Evolutionary conservation across 2,329 filamentous ascomycete species (phyloP).

Genomic region (Ophiostoma montium): DNA sequence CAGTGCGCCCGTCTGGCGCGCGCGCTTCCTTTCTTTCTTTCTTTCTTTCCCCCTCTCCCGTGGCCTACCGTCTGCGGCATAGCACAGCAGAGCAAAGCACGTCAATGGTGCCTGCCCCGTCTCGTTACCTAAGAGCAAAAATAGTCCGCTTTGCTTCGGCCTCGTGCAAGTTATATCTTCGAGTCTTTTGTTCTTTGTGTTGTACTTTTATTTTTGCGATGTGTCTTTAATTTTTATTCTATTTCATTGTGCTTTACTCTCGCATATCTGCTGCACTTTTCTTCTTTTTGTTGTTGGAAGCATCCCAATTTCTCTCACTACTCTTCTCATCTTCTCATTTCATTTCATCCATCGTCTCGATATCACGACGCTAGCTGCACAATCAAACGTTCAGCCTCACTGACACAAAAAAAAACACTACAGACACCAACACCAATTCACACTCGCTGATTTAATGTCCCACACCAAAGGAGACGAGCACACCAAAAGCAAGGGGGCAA

Average conservation of each 20-base stretch:
- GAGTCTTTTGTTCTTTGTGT: no score
- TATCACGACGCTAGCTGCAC: no score
- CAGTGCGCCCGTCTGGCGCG: not conserved
- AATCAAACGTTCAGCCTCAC: no score
- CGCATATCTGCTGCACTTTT: not conserved
- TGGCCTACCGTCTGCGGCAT: not conserved
- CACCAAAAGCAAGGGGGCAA: slow-evolving; percentile 7
- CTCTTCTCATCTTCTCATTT: not conserved
- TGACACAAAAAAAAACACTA: not conserved
- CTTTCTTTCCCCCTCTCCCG: slow-evolving; percentile 5
- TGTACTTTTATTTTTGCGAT: no score
- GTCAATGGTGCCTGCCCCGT: slow-evolving; percentile 1
- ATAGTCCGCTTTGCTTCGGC: slow-evolving; percentile 19
- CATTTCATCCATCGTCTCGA: not conserved
- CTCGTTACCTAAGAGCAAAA: slow-evolving; percentile 37
- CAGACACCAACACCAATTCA: no score
- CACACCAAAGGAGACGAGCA: slow-evolving; percentile 1
- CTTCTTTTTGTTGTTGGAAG: not conserved
- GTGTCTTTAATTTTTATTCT: no score
- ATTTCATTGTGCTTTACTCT: no score
- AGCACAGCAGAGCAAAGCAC: not conserved
- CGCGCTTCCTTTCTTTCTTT: no score
- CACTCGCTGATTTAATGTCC: slow-evolving; percentile 8
- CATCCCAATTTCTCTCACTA: not conserved
- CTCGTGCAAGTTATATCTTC: slow-evolving; percentile 1